Conservation (phyloP, 75 land plant species). For the Pinus albicaulis region DNA sequence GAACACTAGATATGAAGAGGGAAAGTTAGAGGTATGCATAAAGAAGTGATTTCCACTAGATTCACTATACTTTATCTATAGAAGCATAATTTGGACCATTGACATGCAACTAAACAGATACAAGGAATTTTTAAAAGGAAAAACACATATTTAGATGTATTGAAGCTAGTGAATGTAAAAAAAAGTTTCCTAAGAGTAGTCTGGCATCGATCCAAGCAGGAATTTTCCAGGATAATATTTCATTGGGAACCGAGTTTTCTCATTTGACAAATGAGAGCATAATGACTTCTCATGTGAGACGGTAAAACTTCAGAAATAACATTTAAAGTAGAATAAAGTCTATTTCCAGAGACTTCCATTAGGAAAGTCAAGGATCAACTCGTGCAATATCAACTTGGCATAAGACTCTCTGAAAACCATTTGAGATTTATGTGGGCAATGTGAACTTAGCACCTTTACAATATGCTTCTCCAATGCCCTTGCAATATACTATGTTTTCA, state of each 20-base stretch:
- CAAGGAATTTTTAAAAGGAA: neutral
- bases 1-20: constrained; percentile 2
- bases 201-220: neutral
- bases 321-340: neutral
- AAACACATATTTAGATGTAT: neutral
- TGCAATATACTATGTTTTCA: neutral
- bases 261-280: neutral
- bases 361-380: constrained; percentile 5
- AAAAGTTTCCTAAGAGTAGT: neutral
- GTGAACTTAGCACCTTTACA: constrained; percentile 2
- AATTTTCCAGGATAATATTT: neutral
- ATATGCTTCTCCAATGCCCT: neutral
- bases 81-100: neutral
- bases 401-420: neutral
- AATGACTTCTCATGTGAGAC: neutral
- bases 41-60: constrained; percentile 10
- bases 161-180: neutral
- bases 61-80: neutral
- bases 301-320: neutral
- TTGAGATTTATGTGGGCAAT: neutral
- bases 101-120: constrained; percentile 1
- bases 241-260: neutral
- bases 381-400: constrained; percentile 3
- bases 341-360: constrained; percentile 3
- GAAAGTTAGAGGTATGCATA: neutral